These are phyloP conservation scores for Neurospora sp. DNA, from an alignment of 2,329 filamentous ascomycete species.

Conservation along the genomic window DNA sequence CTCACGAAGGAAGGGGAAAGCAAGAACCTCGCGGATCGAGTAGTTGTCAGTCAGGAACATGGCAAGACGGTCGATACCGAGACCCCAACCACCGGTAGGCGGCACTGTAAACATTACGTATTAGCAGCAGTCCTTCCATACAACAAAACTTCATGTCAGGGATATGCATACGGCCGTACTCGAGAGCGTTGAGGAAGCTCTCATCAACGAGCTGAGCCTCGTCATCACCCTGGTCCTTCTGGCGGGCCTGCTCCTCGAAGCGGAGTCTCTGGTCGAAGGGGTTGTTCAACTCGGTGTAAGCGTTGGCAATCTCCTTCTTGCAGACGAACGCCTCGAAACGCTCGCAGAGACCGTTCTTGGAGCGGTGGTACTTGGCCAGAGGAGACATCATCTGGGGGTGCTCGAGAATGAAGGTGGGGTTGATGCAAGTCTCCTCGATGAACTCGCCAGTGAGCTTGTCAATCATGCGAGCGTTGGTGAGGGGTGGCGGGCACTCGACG, in stretches of 20 bases:
- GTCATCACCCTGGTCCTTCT: constrained; percentile 95
- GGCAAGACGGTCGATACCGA: constrained; percentile 72
- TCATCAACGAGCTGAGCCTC: constrained; percentile 95
- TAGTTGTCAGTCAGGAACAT: constrained; percentile 76
- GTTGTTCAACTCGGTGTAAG: constrained; percentile 96
- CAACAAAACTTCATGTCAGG: neutral
- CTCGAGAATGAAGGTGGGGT: constrained; percentile 83
- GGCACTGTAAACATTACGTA: constrained; percentile 50
- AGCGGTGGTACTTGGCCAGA: constrained; percentile 88
- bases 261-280: constrained; percentile 87
- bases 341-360: constrained; percentile 76
- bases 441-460: constrained; percentile 92
- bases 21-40: constrained; percentile 88
- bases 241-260: constrained; percentile 88
- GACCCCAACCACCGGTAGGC: constrained; percentile 91
- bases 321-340: constrained; percentile 95
- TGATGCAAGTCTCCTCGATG: constrained; percentile 87
- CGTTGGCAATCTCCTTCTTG: constrained; percentile 95
- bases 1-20: constrained; percentile 94
- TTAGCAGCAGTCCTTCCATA: constrained; percentile 23
- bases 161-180: constrained; percentile 31
- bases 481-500: constrained; percentile 78
- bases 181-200: constrained; percentile 83
- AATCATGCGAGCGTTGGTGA: constrained; percentile 92
- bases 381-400: constrained; percentile 84